Base-by-base conservation (phyloP, 1,284 basidiomycete species). In the Ganoderma sinense region DNA sequence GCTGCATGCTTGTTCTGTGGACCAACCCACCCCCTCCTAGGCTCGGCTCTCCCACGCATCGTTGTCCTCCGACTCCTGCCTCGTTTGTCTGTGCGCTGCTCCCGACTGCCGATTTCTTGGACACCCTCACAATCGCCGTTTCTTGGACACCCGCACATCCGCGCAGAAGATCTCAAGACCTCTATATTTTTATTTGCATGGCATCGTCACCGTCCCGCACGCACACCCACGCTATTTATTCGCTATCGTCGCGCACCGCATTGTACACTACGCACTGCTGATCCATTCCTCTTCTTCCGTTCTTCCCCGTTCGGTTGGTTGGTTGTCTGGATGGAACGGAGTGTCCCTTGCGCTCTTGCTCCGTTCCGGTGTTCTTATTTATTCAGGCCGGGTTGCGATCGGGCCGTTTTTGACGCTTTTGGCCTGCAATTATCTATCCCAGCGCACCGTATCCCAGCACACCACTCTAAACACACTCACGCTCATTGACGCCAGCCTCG, bases 181-280 rank as follows among this genome's bases (percentile, higher is more conserved):
- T 55, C 18, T 20, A 55, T 55, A 64, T 64, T 39, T 4, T 64
- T 51, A 48, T 64, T 39, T 31, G 31, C 55, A 26, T 31, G 39
- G 18, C 53, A 56, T 45, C 56, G 59, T 65, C 63, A 60, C 66
- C 53, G 29, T 59, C 53, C 68, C 68, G 62, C 18, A 40, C 55
- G 61, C 67, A 70, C 64, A 58, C 39, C 29, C 55, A 4, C 39
- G 41, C 23, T 71, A 70, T 73, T 70, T 70, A 71, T 71, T 71
- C 67, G 72, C 68, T 73, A 69, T 71, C 72, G 45, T 71, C 65
- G 68, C 69, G 71, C 65, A 58, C 36, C 63, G 65, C 72, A 73
- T 65, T 73, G 72, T 73, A 73, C 56, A 73, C 67, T 73, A 73
- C 65, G 72, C 72, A 73, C 62, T 55, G 59, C 66, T 48, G 66